Evolutionary conservation across 306 rosid species (phyloP).

Genomic region (Vachellia collinsii): DNA sequence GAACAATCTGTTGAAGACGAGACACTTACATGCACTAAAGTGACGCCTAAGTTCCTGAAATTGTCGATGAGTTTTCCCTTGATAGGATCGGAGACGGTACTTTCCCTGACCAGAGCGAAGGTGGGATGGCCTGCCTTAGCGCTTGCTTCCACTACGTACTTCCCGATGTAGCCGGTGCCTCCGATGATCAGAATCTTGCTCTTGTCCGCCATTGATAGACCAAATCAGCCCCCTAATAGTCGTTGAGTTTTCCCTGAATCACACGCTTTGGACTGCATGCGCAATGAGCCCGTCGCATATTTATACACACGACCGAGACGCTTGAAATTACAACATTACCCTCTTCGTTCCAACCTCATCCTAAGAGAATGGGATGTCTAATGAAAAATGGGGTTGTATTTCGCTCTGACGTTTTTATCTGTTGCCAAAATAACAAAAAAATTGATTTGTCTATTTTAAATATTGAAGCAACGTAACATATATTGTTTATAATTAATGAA

Average conservation of each 20-base stretch:
- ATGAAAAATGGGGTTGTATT: neutral
- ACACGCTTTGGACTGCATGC: neutral
- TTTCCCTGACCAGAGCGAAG: conserved; percentile 72
- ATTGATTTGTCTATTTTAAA: no score
- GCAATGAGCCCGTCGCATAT: neutral
- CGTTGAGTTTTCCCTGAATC: neutral
- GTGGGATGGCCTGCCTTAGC: conserved; percentile 76
- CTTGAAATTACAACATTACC: neutral
- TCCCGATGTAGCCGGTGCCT: conserved; percentile 93
- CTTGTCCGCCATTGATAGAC: conserved; percentile 61
- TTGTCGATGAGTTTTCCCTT: conserved; percentile 59
- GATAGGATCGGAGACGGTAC: conserved; percentile 60
- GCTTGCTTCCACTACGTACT: conserved; percentile 78
- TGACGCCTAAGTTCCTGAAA: conserved; percentile 64
- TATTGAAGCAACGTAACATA: no score
- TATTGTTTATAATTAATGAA: no score
- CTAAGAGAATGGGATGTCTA: neutral
- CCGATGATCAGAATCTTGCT: conserved; percentile 89
- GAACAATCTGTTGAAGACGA: no score
- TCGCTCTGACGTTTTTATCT: neutral
- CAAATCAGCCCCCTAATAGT: neutral
- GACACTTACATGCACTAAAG: conserved; percentile 56
- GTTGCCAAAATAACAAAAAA: neutral
- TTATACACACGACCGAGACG: neutral
- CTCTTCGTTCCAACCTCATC: neutral